Base-by-base conservation (phyloP, 2,329 filamentous ascomycete genomes). In the Metarhizium anisopliae region DNA sequence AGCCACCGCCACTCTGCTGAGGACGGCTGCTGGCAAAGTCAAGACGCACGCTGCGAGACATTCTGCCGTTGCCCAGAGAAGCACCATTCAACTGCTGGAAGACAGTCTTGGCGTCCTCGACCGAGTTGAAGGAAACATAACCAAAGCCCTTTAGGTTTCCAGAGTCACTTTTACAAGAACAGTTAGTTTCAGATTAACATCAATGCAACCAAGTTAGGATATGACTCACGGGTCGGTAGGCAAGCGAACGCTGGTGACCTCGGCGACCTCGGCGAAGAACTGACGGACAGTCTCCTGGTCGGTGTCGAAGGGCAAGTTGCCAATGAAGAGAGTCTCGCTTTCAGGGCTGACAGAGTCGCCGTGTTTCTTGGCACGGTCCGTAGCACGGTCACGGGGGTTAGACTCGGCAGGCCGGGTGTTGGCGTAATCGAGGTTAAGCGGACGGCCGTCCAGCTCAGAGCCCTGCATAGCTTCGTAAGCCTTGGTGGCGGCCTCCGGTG, bases 101-200 rank as follows among this genome's bases (percentile, higher is more conserved):
- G 29, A 85, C 92, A 64, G 77, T 74, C 75, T 87, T 89, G 66
- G 92, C 90, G 66, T 96, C 91, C 32, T 95, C 90, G 59, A 94
- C 72, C 18, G 87, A 88, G 64, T 77, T 76, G 79, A 93, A 96
- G 68, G 86, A 86, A 60, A 96, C 86, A 70, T 96, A 96, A 55
- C 90, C 92, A 72, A 95, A 96, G 56, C 92, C 92, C 85, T 96
- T 96, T 69, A 87, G 85, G 64, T 85, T 83, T 61, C 90, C 91
- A 59, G 84, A 84, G 59, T 95, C 90, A 70, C 85, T 85, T 57
- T 35, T 36, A 25, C 20, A 16, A 30, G 36, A 8, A 13, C 16
- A 6, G 36, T 59, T 55, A 58, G 52, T 35, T 47, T 47, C 16
- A n/a, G 4, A 50, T n/a, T 11, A 36, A 10, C 59, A 75, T 70